These are phyloP conservation scores for Inga leiocalycina DNA, from an alignment of 306 rosid genomes.

Conservation along the genomic window DNA sequence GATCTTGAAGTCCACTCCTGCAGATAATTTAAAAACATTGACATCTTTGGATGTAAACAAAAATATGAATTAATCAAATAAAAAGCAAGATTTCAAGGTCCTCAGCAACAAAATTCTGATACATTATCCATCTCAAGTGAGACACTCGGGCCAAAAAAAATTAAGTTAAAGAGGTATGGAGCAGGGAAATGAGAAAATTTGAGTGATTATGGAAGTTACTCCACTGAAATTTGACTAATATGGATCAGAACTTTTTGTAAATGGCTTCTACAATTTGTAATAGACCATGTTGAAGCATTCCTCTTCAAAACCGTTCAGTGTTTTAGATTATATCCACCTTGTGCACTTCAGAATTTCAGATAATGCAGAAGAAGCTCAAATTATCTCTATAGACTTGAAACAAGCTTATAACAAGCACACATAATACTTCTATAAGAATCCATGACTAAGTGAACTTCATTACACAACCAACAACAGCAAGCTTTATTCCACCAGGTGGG, in stretches of 20 bases:
- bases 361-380: not conserved
- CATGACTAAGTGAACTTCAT: not conserved
- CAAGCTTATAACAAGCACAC: slow-evolving; percentile 1
- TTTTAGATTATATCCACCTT: not conserved
- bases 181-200: not conserved
- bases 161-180: not conserved
- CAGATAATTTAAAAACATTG: slow-evolving; percentile 31
- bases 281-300: not conserved
- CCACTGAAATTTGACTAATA: not conserved
- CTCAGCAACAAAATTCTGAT: slow-evolving; percentile 8
- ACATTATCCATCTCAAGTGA: not conserved
- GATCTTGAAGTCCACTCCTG: slow-evolving; percentile 98
- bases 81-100: slow-evolving; percentile 18
- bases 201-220: not conserved
- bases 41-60: slow-evolving; percentile 30
- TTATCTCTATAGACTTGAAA: not conserved
- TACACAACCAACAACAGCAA: not conserved
- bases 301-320: not conserved
- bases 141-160: not conserved
- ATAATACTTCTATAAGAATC: not conserved
- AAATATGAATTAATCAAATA: not conserved
- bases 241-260: not conserved
- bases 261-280: slow-evolving; percentile 3
- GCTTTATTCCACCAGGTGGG: too few relatives aligned
- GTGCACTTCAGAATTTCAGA: not conserved